Base-by-base conservation (phyloP, 2,329 filamentous ascomycete genomes). In the Penicillium italicum region DNA sequence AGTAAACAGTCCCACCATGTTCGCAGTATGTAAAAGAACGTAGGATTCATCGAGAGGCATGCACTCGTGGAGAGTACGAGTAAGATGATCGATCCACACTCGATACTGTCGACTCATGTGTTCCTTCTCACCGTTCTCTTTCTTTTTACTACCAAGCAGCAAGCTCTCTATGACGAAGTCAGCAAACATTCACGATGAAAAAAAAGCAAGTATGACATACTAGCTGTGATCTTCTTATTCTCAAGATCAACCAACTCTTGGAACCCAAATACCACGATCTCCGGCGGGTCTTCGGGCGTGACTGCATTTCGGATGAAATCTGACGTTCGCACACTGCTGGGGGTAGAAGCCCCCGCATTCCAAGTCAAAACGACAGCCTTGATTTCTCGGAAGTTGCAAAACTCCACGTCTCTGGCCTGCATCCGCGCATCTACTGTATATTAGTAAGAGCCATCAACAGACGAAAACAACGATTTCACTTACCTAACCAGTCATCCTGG, bases 161-260 rank as follows among this genome's bases (percentile, higher is more conserved):
- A 97, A 86, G 53, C 90, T 91, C 76, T 94, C 83, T 85, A 65
- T 12, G 30, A 10, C 18, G 22, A 28, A 26, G 53, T 78, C 65
- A 78, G 70, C 50, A 53, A 26, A 20, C 7, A 2, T 7, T 11
- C 28, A 14, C 11, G 9, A 3, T 43, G n/a, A n/a, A 9, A 18
- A 4, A 46, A 24, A 18, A 31, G 6, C 26, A 9, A 6, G 1
- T 7, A 49, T 20, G 22, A 80, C 82, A 68, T 74, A 85, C 85
- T 97, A n/a, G 94, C 94, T 22, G 93, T 97, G 48, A 95, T 89
- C 63, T 92, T 95, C 77, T 97, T 97, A 76, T 99, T 90, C 72
- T 99, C 94, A 8, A 99, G 80, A 69, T 99, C 94, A 4, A 99
- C 94, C n/a, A 99, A 81, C 74, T 99, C 94, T 73, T 99, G 94